These are phyloP conservation scores for Helminthosporium solani DNA, from an alignment of 2,329 filamentous ascomycete species.

Conservation along the genomic window DNA sequence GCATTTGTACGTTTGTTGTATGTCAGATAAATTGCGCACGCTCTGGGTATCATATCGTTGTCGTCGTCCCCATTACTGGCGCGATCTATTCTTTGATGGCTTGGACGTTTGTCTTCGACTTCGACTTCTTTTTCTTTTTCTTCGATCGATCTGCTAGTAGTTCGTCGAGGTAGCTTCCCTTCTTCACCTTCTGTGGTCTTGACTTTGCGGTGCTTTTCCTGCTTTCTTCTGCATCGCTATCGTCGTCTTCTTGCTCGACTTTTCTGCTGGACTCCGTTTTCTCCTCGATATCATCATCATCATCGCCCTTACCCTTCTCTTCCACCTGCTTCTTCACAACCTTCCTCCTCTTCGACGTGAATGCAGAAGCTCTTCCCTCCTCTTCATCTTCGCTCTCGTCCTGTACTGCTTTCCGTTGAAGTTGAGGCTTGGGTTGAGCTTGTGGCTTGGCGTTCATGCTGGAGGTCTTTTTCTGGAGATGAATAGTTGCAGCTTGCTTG, in stretches of 20 bases:
- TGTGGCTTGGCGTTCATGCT: constrained; percentile 24
- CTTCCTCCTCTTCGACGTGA: constrained; percentile 25
- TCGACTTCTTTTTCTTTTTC: constrained; percentile 49
- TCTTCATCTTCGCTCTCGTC: constrained; percentile 44
- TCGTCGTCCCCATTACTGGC: neutral
- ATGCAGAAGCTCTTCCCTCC: constrained; percentile 36
- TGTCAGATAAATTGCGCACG: too few relatives aligned
- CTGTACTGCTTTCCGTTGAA: constrained; percentile 6
- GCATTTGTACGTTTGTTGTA: too few relatives aligned
- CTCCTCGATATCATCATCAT: constrained; percentile 11
- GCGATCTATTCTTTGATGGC: neutral
- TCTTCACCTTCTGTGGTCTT: constrained; percentile 31
- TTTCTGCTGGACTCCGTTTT: constrained; percentile 12
- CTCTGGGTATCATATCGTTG: constrained; percentile 6
- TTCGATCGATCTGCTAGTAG: constrained; percentile 51
- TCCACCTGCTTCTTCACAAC: neutral
- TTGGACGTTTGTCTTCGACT: constrained; percentile 1
- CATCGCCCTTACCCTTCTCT: neutral
- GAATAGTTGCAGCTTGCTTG: constrained; percentile 43
- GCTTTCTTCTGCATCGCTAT: neutral
- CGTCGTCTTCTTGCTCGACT: constrained; percentile 1
- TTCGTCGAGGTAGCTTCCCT: constrained; percentile 57
- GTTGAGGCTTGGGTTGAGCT: constrained; percentile 20
- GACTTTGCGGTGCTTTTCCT: neutral
- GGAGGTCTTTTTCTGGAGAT: constrained; percentile 28